Percentiles rank a stretch among this genome's conserved stretches.
Conservation (phyloP, 345 rosid species). For the Eutrema yunnanense region DNA sequence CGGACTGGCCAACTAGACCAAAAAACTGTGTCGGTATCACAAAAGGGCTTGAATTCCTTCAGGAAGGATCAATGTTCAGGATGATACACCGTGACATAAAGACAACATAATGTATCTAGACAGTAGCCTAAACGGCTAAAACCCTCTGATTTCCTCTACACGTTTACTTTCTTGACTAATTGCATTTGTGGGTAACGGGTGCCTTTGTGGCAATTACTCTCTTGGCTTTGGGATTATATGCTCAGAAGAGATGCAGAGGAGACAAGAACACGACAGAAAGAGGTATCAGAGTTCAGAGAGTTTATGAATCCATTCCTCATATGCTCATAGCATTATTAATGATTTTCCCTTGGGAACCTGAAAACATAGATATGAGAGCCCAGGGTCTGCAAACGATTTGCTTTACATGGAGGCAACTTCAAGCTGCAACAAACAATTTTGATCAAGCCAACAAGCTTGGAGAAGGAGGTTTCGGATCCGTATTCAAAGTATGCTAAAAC, state of each 20-base stretch:
- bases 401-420: too few species aligned
- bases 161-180: too few species aligned
- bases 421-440: too few species aligned
- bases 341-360: neutral
- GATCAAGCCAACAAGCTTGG: too few species aligned
- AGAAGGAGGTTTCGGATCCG: neutral
- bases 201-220: neutral
- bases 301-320: neutral
- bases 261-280: neutral
- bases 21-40: conserved; percentile 55
- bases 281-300: neutral
- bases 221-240: conserved; percentile 22
- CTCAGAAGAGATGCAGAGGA: conserved; percentile 12
- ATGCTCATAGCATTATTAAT: neutral
- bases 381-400: too few species aligned
- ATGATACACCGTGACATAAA: conserved; percentile 68
- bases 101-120: neutral
- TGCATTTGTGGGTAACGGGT: neutral
- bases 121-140: too few species aligned
- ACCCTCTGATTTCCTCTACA: too few species aligned
- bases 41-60: conserved; percentile 53
- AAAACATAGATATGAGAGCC: too few species aligned
- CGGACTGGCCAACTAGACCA: conserved; percentile 48
- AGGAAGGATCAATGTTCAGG: conserved; percentile 45
- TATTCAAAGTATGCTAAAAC: neutral